Evolutionary conservation across 2,329 filamentous ascomycete genomes (phyloP), one percentile per base, ranked within the genome.

Genomic region (Colletotrichum magnum): DNA sequence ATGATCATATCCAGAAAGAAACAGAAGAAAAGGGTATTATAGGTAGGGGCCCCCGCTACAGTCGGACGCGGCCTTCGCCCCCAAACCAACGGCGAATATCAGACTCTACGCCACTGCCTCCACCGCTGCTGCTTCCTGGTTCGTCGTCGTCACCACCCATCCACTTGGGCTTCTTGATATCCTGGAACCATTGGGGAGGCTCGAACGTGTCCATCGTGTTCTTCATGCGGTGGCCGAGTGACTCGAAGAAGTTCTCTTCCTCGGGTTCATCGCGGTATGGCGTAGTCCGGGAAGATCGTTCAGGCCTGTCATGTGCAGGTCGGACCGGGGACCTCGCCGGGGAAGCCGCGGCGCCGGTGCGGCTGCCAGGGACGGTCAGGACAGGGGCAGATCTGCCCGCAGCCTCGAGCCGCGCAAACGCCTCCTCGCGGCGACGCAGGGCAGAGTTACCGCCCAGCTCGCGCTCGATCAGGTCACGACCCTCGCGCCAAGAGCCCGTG

Each of bases 131-230:
- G 28, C 76, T 75, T 36, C 75, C 72, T 18, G 68, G 75, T 16
- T 74, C 78, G 16, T 81, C 83, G 12, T 86, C 86, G 60, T 88
- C 87, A 26, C 87, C 88, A 18, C 89, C 88, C 89, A 96, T 93
- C 94, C 94, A 97, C 75, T 90, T 92, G 5, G 94, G 94, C 76
- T 91, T 89, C 79, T 91, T 93, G 79, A 95, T 88, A 28, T 93
- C 92, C 74, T 90, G 88, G 72, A 97, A 83, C 94, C 95, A 98
- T 72, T 90, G 90, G 0, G 96, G 95, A 36, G 91, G 87, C 60
- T 94, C 92, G 2, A 94, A 87, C 0, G 90, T 92, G 70, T 98
- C 95, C 60, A 98, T 89, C 0, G 96, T 98, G 76, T 99, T 99
- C 80, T 91, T 93, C 74, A 99, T 91, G 43, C 95, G 88, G 77